phyloP scores from a whole-genome alignment of 2,329 filamentous ascomycete species.

The Cercospora sojina region DNA sequence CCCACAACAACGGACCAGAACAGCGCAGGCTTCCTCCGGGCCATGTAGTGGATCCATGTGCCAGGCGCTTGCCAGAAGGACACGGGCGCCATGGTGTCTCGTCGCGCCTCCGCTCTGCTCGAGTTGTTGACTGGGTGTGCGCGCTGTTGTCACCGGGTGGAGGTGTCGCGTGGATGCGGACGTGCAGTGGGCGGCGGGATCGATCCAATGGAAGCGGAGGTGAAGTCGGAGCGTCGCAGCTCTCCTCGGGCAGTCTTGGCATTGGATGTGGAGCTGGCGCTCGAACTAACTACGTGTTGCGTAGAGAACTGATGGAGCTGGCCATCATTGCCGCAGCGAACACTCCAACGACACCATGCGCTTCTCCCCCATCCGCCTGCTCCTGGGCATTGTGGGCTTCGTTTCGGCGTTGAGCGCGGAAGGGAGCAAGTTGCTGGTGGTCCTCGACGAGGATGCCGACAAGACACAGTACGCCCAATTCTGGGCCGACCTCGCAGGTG shows the following conservation, averaged over 20 bases:
- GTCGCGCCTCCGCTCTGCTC: background rate
- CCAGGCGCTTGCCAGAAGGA: constrained; percentile 82
- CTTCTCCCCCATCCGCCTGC: constrained; percentile 44
- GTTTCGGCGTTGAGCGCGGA: constrained; percentile 75
- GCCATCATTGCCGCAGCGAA: background rate
- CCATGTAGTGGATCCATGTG: constrained; percentile 83
- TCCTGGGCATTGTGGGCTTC: constrained; percentile 64
- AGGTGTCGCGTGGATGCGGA: background rate
- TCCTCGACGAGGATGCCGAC: constrained; percentile 79
- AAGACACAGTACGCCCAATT: constrained; percentile 83
- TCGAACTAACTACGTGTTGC: constrained; percentile 20
- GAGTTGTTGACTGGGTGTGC: background rate
- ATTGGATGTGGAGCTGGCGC: background rate
- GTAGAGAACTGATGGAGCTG: constrained; percentile 1
- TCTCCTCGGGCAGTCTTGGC: constrained; percentile 11
- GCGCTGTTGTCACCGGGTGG: background rate
- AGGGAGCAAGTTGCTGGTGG: constrained; percentile 77
- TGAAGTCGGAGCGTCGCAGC: constrained; percentile 16
- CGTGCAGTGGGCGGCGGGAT: background rate
- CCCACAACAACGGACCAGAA: constrained; percentile 84
- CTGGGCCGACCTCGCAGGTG: constrained; percentile 69
- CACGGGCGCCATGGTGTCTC: constrained; percentile 64
- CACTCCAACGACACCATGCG: constrained; percentile 44
- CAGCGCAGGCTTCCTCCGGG: constrained; percentile 83
- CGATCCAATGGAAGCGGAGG: constrained; percentile 12